Conservation (phyloP, 192 early-diverging fungal species). For the Gryganskiella cystojenkinii region DNA sequence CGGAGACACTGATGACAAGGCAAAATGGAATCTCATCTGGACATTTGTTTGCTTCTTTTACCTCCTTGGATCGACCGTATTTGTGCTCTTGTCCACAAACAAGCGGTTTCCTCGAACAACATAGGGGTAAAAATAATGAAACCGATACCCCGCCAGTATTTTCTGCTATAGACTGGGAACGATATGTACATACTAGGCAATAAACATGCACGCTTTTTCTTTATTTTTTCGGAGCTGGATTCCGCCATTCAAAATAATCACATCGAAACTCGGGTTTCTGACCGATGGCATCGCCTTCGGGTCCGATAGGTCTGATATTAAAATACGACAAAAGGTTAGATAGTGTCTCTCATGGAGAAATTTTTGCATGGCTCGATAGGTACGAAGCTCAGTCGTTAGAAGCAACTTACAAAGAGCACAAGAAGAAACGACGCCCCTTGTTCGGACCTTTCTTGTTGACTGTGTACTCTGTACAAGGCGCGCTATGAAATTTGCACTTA, state of each 20-base stretch:
- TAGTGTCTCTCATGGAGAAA: no score
- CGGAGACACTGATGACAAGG: not conserved
- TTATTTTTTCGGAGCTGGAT: slow-evolving; percentile 24
- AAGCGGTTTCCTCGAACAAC: slow-evolving; percentile 5
- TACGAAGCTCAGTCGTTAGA: not conserved
- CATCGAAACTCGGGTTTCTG: slow-evolving; percentile 38
- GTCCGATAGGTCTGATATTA: slow-evolving; percentile 35
- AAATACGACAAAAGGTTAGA: not conserved
- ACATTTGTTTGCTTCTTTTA: slow-evolving; percentile 24
- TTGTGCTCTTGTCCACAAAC: slow-evolving; percentile 28
- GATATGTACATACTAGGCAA: not conserved
- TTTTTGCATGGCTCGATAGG: no score
- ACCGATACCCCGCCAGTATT: not conserved
- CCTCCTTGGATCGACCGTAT: slow-evolving; percentile 19
- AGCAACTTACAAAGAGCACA: slow-evolving; percentile 68
- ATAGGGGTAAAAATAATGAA: no score
- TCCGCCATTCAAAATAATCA: slow-evolving; percentile 46
- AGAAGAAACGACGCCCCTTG: slow-evolving; percentile 73
- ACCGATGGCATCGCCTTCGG: slow-evolving; percentile 32
- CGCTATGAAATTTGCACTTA: slow-evolving; percentile 69
- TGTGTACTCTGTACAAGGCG: slow-evolving; percentile 67
- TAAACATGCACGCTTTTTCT: no score
- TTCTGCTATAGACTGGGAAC: not conserved
- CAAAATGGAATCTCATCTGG: slow-evolving; percentile 48
- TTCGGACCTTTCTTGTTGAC: slow-evolving; percentile 81